Conservation (phyloP, 2,329 filamentous ascomycete species). For the Fusarium drepaniforme region DNA sequence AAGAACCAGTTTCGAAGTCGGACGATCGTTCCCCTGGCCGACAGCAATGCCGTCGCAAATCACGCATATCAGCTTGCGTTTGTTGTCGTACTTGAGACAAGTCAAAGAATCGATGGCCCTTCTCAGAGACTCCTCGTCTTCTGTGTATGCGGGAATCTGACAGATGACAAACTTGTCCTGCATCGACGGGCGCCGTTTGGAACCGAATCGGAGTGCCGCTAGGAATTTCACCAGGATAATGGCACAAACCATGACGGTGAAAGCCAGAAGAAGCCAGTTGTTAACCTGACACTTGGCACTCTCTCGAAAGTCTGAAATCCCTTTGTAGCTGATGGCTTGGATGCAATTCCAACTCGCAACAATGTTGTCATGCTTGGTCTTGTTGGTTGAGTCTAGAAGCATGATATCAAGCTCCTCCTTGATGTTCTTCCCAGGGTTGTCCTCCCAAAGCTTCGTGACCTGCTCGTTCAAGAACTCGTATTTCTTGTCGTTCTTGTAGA, state of each 20-base stretch:
- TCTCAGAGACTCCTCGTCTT: constrained; percentile 93
- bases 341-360: constrained; percentile 82
- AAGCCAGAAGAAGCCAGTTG: constrained; percentile 89
- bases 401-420: constrained; percentile 72
- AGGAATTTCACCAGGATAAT: constrained; percentile 92
- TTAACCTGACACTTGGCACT: constrained; percentile 84
- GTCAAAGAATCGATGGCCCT: constrained; percentile 96
- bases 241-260: constrained; percentile 84
- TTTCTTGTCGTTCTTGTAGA: constrained; percentile 62
- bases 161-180: constrained; percentile 99
- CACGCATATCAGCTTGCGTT: constrained; percentile 95
- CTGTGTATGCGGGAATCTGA: constrained; percentile 96
- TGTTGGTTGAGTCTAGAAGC: constrained; percentile 62
- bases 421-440: constrained; percentile 83
- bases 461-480: constrained; percentile 81
- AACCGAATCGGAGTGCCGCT: constrained; percentile 91
- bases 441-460: constrained; percentile 75
- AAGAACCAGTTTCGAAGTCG: constrained; percentile 96
- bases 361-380: constrained; percentile 63
- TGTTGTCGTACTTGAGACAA: constrained; percentile 96
- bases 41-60: constrained; percentile 98
- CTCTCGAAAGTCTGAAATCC: constrained; percentile 86
- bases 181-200: constrained; percentile 88
- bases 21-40: constrained; percentile 93
- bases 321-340: constrained; percentile 85